Conservation (phyloP, 805 yeast species). For the Kodamaea neixiangensis region DNA sequence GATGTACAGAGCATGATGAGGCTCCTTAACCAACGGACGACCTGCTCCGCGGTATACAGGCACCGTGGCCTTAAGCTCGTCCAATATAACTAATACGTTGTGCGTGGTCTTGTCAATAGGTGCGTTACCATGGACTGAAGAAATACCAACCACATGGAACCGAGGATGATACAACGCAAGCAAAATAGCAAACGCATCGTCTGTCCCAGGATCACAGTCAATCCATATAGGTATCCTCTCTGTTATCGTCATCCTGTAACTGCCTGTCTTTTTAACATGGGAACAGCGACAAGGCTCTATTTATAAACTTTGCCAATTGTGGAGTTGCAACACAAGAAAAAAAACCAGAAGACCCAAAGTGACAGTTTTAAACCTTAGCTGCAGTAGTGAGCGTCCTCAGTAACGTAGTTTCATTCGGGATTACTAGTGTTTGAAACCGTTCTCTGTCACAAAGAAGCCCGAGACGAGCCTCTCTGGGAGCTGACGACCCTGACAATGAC, state of each 20-base stretch:
- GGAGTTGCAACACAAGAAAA: neutral
- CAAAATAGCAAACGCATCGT: constrained; percentile 77
- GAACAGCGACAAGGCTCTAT: neutral
- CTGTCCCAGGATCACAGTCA: constrained; percentile 93
- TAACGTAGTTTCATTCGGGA: neutral
- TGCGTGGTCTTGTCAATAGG: constrained; percentile 63
- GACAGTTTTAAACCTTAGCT: neutral
- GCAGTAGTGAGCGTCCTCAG: neutral
- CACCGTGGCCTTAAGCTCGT: constrained; percentile 54
- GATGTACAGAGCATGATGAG: constrained; percentile 58
- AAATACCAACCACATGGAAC: constrained; percentile 63
- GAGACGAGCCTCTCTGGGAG: neutral
- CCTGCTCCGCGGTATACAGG: constrained; percentile 70
- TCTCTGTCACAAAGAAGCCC: neutral
- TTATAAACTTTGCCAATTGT: constrained; percentile 4
- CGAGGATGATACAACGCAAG: constrained; percentile 61
- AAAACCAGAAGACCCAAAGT: neutral
- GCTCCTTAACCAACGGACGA: constrained; percentile 53
- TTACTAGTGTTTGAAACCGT: neutral
- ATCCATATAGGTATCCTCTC: constrained; percentile 67
- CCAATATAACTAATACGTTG: constrained; percentile 67
- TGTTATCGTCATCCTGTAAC: constrained; percentile 19
- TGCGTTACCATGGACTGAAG: constrained; percentile 76
- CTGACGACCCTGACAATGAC: neutral
- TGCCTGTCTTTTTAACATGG: neutral